phyloP scores from a whole-genome alignment of 345 rosid species.

The Rhodomyrtus tomentosa region DNA sequence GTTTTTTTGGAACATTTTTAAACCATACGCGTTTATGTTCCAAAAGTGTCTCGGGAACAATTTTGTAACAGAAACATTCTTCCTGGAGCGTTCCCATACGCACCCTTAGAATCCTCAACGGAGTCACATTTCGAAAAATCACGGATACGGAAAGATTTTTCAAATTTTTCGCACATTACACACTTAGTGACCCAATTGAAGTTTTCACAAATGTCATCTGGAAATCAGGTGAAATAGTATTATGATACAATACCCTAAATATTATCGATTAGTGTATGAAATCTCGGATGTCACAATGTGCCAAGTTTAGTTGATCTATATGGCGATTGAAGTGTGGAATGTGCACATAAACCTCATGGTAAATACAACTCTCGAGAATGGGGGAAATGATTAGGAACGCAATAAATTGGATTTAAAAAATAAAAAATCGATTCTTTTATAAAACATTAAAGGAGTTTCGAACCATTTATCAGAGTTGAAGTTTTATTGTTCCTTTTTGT shows the following conservation, averaged over 20 bases:
- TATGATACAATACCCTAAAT: neutral
- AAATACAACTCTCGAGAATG: neutral
- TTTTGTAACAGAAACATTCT: no score
- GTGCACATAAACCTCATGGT: neutral
- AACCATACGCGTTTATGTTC: no score
- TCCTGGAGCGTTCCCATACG: no score
- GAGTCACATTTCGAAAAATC: neutral
- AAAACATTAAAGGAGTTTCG: neutral
- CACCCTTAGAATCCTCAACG: neutral
- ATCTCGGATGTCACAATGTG: neutral
- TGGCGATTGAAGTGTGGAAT: neutral
- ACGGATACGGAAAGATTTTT: neutral
- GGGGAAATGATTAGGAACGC: neutral
- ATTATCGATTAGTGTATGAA: neutral
- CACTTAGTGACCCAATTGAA: neutral
- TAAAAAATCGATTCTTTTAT: neutral
- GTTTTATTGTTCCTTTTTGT: neutral
- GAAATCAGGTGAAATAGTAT: neutral
- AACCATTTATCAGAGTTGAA: neutral
- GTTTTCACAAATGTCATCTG: neutral
- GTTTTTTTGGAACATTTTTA: no score
- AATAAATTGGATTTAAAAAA: neutral
- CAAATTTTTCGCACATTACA: neutral
- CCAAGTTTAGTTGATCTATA: neutral
- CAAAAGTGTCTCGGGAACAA: no score